Conservation (phyloP, 495 filamentous ascomycete genomes). For the Hypoxylon cercidicola region DNA sequence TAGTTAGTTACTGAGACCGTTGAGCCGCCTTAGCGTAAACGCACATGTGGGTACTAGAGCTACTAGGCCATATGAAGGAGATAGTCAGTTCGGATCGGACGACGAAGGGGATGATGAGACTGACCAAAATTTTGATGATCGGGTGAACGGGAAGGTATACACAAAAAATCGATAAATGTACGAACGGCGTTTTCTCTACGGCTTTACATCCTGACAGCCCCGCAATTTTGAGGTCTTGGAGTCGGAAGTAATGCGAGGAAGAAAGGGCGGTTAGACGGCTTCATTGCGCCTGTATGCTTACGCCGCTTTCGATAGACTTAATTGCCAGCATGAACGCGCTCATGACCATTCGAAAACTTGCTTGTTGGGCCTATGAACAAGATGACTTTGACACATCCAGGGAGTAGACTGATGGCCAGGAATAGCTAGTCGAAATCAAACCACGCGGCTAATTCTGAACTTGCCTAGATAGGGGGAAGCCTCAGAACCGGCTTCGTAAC, state of each 20-base stretch:
- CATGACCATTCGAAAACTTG: constrained; percentile 7
- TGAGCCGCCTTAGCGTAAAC: constrained; percentile 16
- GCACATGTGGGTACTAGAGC: background rate
- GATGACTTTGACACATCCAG: no score
- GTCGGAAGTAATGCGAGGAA: background rate
- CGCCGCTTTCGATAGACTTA: constrained; percentile 29
- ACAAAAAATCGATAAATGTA: constrained; percentile 21
- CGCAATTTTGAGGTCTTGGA: background rate
- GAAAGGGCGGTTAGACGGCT: constrained; percentile 7
- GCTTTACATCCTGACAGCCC: constrained; percentile 16
- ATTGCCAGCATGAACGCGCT: constrained; percentile 31
- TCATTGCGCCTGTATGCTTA: constrained; percentile 5
- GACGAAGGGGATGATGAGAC: constrained; percentile 28
- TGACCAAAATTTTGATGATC: constrained; percentile 15
- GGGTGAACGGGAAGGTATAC: constrained; percentile 2
- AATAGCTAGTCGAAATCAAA: no score
- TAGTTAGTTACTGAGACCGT: constrained; percentile 42
- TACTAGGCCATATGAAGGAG: constrained; percentile 17
- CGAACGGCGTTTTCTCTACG: constrained; percentile 31
- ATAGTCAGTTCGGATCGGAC: constrained; percentile 32
- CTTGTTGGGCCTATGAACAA: no score
- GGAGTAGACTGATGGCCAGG: no score
- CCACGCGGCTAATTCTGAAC: no score
- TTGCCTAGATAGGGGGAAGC: no score
- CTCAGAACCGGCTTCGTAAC: no score